A percentile compares a stretch with the other conserved stretches of the same genome.
phyloP scores from a whole-genome alignment of 257 asterid species.

The Paulownia fortunei region DNA sequence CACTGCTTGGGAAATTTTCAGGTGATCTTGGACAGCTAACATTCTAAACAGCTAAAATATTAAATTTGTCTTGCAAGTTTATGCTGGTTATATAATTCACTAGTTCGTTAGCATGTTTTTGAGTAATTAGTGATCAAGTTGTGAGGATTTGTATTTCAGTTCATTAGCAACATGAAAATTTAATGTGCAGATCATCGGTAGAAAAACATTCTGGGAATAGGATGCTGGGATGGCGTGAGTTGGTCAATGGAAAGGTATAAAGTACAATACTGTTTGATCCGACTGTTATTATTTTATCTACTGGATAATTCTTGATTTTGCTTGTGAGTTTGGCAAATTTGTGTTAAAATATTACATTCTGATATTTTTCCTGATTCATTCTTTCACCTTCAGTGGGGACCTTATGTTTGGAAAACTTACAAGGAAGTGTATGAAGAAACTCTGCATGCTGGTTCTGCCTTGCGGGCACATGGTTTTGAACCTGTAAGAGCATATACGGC shows the following conservation, averaged over 20 bases:
- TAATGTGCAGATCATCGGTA: conserved; percentile 62
- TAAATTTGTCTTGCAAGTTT: not conserved
- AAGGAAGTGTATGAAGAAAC: conserved; percentile 72
- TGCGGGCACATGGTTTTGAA: conserved; percentile 66
- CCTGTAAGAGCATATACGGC: conserved; percentile 62
- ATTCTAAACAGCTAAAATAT: not conserved
- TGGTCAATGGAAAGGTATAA: conserved; percentile 56
- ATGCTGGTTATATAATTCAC: not conserved
- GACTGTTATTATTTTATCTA: not conserved
- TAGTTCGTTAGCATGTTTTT: conserved; percentile 12
- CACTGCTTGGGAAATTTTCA: conserved; percentile 83
- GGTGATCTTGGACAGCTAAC: conserved; percentile 44
- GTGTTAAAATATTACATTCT: not conserved
- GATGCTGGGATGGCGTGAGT: conserved; percentile 94
- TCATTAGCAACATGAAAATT: not conserved
- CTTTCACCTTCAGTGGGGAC: conserved; percentile 71
- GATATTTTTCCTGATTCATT: not conserved
- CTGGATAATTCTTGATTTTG: not conserved
- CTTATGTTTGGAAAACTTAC: conserved; percentile 88
- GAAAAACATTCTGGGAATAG: conserved; percentile 68
- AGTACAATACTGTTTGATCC: not conserved
- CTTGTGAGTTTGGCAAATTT: not conserved
- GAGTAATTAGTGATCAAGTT: not conserved
- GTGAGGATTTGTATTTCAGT: not conserved
- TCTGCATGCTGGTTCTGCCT: conserved; percentile 75